Evolutionary conservation across 495 filamentous ascomycete genomes (phyloP).

Genomic region (Clavariopsis aquatica): DNA sequence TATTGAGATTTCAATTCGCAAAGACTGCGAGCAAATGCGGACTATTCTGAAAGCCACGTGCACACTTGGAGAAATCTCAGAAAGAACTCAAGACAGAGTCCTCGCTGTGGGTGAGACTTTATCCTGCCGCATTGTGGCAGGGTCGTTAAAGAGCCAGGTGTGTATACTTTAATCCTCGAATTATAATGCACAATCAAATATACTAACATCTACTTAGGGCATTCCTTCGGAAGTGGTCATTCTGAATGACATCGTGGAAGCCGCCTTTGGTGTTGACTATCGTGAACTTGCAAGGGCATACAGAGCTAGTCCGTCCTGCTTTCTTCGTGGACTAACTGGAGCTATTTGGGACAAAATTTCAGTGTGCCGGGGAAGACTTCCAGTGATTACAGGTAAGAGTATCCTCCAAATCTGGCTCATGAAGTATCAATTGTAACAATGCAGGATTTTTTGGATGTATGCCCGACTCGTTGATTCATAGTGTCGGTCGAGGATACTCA

Average conservation of each 20-base stretch:
- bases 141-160: constrained; percentile 44
- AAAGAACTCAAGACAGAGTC: constrained; percentile 45
- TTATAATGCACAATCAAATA: too few species aligned
- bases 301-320: constrained; percentile 41
- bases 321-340: constrained; percentile 43
- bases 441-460: constrained; percentile 83
- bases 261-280: constrained; percentile 41
- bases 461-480: constrained; percentile 73
- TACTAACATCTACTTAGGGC: constrained; percentile 35
- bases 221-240: constrained; percentile 42
- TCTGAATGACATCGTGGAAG: constrained; percentile 45
- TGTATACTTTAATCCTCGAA: constrained; percentile 31
- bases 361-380: constrained; percentile 38
- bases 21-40: constrained; percentile 46
- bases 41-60: constrained; percentile 41
- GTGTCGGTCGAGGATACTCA: constrained; percentile 83
- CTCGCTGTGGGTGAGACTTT: constrained; percentile 48
- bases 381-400: constrained; percentile 27
- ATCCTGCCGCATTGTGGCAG: constrained; percentile 44
- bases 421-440: too few species aligned
- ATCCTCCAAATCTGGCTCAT: too few species aligned
- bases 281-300: constrained; percentile 39
- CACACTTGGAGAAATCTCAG: constrained; percentile 48
- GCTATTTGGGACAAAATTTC: constrained; percentile 40
- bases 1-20: constrained; percentile 36